phyloP scores from a whole-genome alignment of 352 stramenopile species.

The Globisporangium takayamanum region DNA sequence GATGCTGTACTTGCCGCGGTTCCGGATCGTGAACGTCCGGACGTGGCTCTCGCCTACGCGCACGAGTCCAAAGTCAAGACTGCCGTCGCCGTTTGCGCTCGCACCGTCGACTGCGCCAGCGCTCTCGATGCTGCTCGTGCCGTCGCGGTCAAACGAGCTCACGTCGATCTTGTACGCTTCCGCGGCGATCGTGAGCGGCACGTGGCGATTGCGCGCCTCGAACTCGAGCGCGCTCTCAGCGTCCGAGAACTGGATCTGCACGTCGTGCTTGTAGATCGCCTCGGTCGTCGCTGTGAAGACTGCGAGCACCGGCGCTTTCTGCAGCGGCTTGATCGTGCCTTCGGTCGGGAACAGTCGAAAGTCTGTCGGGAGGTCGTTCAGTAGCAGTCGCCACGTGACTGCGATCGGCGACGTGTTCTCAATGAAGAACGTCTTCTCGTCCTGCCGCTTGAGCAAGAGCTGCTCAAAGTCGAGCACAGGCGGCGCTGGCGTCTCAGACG shows the following conservation, averaged over 20 bases:
- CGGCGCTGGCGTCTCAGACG: neutral
- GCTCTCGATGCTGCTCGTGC: slow-evolving; percentile 6
- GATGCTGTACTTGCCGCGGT: slow-evolving; percentile 93
- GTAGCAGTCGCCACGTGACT: slow-evolving; percentile 60
- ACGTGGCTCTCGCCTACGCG: slow-evolving; percentile 87
- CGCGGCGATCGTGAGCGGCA: slow-evolving; percentile 45
- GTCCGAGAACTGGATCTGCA: slow-evolving; percentile 84
- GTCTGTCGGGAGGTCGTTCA: slow-evolving; percentile 31
- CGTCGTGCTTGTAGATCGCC: slow-evolving; percentile 44
- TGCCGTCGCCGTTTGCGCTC: slow-evolving; percentile 35
- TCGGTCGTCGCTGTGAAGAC: slow-evolving; percentile 67
- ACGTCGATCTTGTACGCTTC: slow-evolving; percentile 92
- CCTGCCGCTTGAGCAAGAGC: slow-evolving; percentile 81
- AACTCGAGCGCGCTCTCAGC: slow-evolving; percentile 51
- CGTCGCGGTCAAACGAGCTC: slow-evolving; percentile 70
- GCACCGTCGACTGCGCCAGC: slow-evolving; percentile 6
- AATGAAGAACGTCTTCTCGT: slow-evolving; percentile 86
- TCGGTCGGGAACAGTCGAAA: slow-evolving; percentile 73
- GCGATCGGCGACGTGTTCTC: slow-evolving; percentile 77
- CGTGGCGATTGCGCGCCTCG: slow-evolving; percentile 24
- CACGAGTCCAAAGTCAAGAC: slow-evolving; percentile 89
- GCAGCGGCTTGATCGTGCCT: slow-evolving; percentile 66
- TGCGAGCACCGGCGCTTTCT: slow-evolving; percentile 54
- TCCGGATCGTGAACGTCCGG: slow-evolving; percentile 82
- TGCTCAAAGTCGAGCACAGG: slow-evolving; percentile 88